These are phyloP conservation scores for Aspergillus ibericus DNA, from an alignment of 2,329 filamentous ascomycete genomes.

Conservation along the genomic window DNA sequence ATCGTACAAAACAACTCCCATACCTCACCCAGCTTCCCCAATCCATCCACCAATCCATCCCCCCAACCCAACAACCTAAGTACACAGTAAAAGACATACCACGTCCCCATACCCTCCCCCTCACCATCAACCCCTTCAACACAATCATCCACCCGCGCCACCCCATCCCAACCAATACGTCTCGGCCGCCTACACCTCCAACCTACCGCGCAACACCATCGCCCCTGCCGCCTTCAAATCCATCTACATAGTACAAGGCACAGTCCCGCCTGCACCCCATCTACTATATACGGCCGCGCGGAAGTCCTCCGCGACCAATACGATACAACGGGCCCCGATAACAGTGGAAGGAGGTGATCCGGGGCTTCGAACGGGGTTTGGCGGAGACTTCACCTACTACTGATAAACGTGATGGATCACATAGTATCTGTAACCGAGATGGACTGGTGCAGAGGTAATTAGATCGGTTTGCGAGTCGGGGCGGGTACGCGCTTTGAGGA, in stretches of 20 bases:
- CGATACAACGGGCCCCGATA: conserved; percentile 40
- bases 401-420: conserved; percentile 1
- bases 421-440: conserved; percentile 34
- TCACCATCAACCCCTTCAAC: conserved; percentile 49
- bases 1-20: not conserved
- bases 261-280: conserved; percentile 37
- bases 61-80: not conserved
- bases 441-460: conserved; percentile 37
- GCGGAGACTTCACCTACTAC: conserved; percentile 2
- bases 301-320: conserved; percentile 37
- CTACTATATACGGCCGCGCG: conserved; percentile 48
- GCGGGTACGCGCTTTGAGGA: conserved; percentile 46
- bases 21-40: not conserved
- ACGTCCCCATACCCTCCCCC: conserved; percentile 33
- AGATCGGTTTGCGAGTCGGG: conserved; percentile 39
- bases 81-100: not conserved
- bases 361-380: conserved; percentile 33
- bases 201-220: conserved; percentile 30
- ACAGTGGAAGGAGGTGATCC: conserved; percentile 49
- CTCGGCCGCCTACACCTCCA: conserved; percentile 37
- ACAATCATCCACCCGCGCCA: conserved; percentile 46
- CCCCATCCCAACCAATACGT: conserved; percentile 44
- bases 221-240: conserved; percentile 39
- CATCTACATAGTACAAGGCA: conserved; percentile 36
- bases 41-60: not conserved